Evolutionary conservation across 2,329 filamentous ascomycete genomes (phyloP).

Genomic region (Cordyceps cicadae): DNA sequence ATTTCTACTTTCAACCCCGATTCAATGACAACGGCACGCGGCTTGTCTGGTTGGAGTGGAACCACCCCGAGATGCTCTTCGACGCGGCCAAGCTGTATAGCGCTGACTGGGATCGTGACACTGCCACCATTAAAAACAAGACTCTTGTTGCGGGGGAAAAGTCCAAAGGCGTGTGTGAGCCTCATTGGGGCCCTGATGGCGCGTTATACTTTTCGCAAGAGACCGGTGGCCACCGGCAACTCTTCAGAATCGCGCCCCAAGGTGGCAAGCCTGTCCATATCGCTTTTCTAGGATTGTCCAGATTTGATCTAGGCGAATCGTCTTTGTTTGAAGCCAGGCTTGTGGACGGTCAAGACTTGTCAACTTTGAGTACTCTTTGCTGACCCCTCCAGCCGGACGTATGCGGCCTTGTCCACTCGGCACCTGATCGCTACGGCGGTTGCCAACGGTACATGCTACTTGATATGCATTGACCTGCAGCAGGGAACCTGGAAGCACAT

Average conservation of each 20-base stretch:
- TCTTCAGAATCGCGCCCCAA: conserved; percentile 31
- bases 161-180: conserved; percentile 38
- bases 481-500: conserved; percentile 24
- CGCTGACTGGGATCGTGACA: conserved; percentile 28
- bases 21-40: conserved; percentile 34
- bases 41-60: conserved; percentile 41
- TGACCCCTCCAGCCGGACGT: conserved; percentile 27
- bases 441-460: conserved; percentile 24
- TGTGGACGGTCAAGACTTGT: conserved; percentile 1
- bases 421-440: conserved; percentile 27
- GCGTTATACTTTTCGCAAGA: conserved; percentile 41
- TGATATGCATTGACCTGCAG: conserved; percentile 32
- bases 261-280: conserved; percentile 22
- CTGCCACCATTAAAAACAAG: conserved; percentile 19
- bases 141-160: conserved; percentile 33
- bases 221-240: conserved; percentile 36
- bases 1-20: conserved; percentile 40
- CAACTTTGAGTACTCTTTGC: neutral
- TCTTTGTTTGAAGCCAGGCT: conserved; percentile 25
- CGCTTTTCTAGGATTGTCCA: conserved; percentile 29
- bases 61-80: conserved; percentile 42
- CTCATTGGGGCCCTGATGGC: conserved; percentile 42
- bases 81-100: conserved; percentile 31
- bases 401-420: conserved; percentile 27
- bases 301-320: conserved; percentile 32